phyloP scores from a whole-genome alignment of 2,329 filamentous ascomycete genomes.

The Colletotrichum sp. region DNA sequence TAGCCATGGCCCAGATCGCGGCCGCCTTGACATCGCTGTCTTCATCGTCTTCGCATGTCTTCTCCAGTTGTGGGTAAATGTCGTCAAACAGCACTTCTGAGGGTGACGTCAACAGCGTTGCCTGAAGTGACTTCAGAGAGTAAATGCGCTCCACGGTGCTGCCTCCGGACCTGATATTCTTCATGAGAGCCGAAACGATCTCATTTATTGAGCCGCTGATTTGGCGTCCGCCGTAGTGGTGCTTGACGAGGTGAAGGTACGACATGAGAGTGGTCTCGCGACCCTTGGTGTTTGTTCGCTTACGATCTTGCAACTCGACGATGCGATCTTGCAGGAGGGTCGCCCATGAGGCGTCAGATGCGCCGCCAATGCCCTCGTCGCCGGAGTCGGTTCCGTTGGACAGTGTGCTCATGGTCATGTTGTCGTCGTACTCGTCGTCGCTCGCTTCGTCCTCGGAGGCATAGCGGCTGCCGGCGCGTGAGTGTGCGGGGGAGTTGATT shows the following conservation, averaged over 20 bases:
- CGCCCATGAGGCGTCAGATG: slow-evolving; percentile 66
- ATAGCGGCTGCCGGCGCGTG: slow-evolving; percentile 64
- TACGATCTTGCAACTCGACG: slow-evolving; percentile 73
- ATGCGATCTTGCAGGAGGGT: slow-evolving; percentile 69
- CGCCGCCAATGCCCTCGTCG: slow-evolving; percentile 57
- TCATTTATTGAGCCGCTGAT: slow-evolving; percentile 65
- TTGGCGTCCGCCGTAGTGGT: slow-evolving; percentile 69
- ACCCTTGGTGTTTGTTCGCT: slow-evolving; percentile 75
- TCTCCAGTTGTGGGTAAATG: slow-evolving; percentile 62
- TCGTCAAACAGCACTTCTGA: slow-evolving; percentile 70
- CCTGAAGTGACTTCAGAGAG: slow-evolving; percentile 73
- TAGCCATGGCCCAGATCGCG: slow-evolving; percentile 75
- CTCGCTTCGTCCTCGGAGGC: slow-evolving; percentile 68
- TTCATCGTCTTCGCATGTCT: slow-evolving; percentile 69
- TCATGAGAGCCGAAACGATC: slow-evolving; percentile 68
- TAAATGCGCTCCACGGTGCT: slow-evolving; percentile 72
- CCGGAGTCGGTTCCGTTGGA: slow-evolving; percentile 51
- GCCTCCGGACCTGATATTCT: slow-evolving; percentile 71
- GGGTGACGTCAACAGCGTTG: slow-evolving; percentile 72
- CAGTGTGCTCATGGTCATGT: slow-evolving; percentile 47
- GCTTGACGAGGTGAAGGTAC: slow-evolving; percentile 70
- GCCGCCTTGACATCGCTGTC: slow-evolving; percentile 68
- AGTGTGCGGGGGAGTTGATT: slow-evolving; percentile 61
- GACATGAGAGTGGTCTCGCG: slow-evolving; percentile 68
- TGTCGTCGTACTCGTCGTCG: slow-evolving; percentile 57